These are phyloP conservation scores for Lentinula guzmanii DNA, from an alignment of 768 basidiomycete species.

Conservation along the genomic window DNA sequence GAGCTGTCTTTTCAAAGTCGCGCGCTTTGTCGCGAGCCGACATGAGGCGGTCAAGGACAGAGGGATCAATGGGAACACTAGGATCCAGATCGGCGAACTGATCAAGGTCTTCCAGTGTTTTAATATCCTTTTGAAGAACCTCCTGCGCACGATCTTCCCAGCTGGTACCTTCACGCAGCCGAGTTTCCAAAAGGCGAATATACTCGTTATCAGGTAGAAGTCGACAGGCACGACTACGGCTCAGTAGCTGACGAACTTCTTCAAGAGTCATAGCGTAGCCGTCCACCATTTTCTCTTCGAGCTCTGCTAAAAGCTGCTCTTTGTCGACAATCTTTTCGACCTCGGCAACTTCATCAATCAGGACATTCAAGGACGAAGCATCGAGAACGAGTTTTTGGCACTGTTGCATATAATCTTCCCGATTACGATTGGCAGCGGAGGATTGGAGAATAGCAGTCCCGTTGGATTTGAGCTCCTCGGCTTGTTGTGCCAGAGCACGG, in stretches of 20 bases:
- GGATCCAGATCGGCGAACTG: conserved; percentile 61
- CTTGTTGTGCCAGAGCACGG: conserved; percentile 47
- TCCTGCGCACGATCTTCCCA: conserved; percentile 74
- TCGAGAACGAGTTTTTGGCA: conserved; percentile 68
- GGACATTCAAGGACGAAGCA: conserved; percentile 75
- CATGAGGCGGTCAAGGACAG: conserved; percentile 60
- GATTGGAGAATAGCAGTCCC: conserved; percentile 47
- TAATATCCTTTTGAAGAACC: conserved; percentile 61
- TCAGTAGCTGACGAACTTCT: conserved; percentile 69
- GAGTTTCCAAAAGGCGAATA: conserved; percentile 57
- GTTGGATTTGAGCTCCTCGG: conserved; percentile 57
- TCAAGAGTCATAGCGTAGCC: conserved; percentile 56
- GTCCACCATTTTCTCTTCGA: conserved; percentile 72
- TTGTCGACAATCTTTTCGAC: conserved; percentile 80
- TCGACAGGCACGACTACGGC: conserved; percentile 63
- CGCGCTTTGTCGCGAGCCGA: conserved; percentile 61
- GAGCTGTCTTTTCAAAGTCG: conserved; percentile 77
- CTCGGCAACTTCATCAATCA: conserved; percentile 70
- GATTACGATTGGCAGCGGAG: conserved; percentile 34
- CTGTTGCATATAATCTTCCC: conserved; percentile 53
- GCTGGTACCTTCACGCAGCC: conserved; percentile 58
- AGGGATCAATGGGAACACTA: conserved; percentile 64
- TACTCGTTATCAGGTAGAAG: conserved; percentile 60
- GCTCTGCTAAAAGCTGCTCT: conserved; percentile 68
- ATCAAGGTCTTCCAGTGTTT: conserved; percentile 73